Base-by-base conservation (phyloP, 2,329 filamentous ascomycete species). In the Colletotrichum liaoningense region DNA sequence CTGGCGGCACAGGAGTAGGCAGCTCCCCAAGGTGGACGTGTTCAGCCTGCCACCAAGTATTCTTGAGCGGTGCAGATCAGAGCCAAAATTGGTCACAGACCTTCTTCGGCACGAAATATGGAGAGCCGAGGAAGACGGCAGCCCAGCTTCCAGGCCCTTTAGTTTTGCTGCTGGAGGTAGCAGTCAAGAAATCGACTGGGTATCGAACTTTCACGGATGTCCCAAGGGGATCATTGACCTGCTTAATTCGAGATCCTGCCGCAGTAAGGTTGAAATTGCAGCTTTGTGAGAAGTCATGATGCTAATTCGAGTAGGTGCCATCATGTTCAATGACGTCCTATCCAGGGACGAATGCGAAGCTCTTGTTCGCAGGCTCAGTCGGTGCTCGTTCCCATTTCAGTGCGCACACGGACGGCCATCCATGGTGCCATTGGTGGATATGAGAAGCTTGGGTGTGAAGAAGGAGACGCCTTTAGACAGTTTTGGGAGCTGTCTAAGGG, bases 261-360 rank as follows among this genome's bases (percentile, higher is more conserved):
- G 93, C 66, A 94, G 93, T 88, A 79, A 74, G 84, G 78, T 35
- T 12, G n/a, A 2, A 4, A 0, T 28, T 54, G 12, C 9, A 5
- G 33, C 33, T 52, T 3, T 16, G 22, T n/a, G 2, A 16, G 0
- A 30, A 28, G 6, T 28, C 12, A 19, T 60, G 5, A 75, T 78
- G 79, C 69, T 67, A 11, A 57, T 16, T 30, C 14, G 1, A 1
- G 0, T 19, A 88, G 86, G 85, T 46, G 93, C 94, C 2, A 91
- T 97, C 79, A 96, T 95, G 93, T 97, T 97, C 82, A 96, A 96
- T 77, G 94, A 97, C 78, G 79, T 83, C 6, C 82, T 97, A 8
- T 86, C 85, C 0, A 75, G 79, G 0, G 81, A 85, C 0, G 87
- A 94, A 75, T 96, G 94, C 76, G 76, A 82, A 11, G 79, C 81